These are phyloP conservation scores for Mycena olivaceomarginata DNA, from an alignment of 768 basidiomycete genomes.

Conservation along the genomic window DNA sequence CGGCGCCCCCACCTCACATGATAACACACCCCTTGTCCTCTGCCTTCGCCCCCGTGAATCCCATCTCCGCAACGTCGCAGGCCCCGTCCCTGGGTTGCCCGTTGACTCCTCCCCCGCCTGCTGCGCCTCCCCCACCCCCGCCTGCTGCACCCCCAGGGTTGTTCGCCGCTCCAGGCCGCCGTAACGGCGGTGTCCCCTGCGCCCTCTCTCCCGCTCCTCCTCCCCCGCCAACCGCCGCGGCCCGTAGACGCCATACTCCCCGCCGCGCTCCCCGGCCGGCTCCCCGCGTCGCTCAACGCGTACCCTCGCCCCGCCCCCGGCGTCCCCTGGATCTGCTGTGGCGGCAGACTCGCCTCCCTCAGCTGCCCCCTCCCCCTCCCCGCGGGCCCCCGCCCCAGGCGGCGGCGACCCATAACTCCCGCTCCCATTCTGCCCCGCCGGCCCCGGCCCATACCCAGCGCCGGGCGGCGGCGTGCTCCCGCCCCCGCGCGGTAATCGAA, in stretches of 20 bases:
- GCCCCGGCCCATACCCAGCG: not conserved
- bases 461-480: not conserved
- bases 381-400: constrained; percentile 45
- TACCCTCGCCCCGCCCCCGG: constrained; percentile 36
- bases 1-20: constrained; percentile 75
- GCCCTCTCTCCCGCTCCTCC: constrained; percentile 42
- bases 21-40: constrained; percentile 91
- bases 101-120: too few relatives aligned
- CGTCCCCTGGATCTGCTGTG: constrained; percentile 29
- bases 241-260: constrained; percentile 38
- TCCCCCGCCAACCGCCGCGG: constrained; percentile 33
- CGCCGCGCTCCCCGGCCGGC: constrained; percentile 38
- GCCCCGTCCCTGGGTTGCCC: constrained; percentile 52
- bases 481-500: constrained; percentile 37
- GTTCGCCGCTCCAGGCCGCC: constrained; percentile 44
- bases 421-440: not conserved
- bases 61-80: constrained; percentile 97
- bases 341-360: constrained; percentile 38
- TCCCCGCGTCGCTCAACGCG: constrained; percentile 37
- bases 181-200: constrained; percentile 33
- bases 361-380: constrained; percentile 29
- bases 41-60: constrained; percentile 84
- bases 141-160: constrained; percentile 11
- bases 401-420: constrained; percentile 17
- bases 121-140: not conserved